Evolutionary conservation across 2,329 filamentous ascomycete species (phyloP), one percentile per base, ranked within the genome.

Genomic region (Fusarium hostae): DNA sequence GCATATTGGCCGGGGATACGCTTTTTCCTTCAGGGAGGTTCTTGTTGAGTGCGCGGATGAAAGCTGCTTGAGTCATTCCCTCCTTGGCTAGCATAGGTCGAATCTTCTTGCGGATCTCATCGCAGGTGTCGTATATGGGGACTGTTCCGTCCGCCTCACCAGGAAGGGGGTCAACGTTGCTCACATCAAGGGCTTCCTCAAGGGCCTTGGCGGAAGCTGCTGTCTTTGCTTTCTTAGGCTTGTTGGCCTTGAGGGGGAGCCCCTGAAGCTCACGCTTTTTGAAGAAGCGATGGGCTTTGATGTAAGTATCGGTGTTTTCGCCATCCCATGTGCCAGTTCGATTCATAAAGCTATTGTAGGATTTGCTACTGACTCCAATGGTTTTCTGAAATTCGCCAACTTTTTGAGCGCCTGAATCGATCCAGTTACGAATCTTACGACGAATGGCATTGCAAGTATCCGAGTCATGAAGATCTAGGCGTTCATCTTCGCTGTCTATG

Each of bases 71-170:
- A 0, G 85, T 88, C 55, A 88, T 79, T 45, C 80, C 80, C 0
- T 83, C 80, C 37, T 74, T 75, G 41, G 75, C 75, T 13, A 90
- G 80, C 65, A 86, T 79, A 2, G 83, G 82, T 30, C 81, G 81
- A 73, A 90, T 89, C 80, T 90, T 90, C 75, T 81, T 84, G 50
- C 88, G 85, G 18, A 90, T 76, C 55, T 87, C 86, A 70, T 90
- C 85, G 78, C 88, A 90, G 9, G 85, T 87, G 68, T 90, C 87
- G 74, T 81, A 90, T 35, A 90, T 79, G 2, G 80, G 78, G 10
- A 90, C 86, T 0, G 63, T 73, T 37, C 82, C 81, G 1, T 78
- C 74, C 1, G 82, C 82, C 76, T 90, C 87, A 16, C 85, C 84
- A 0, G 81, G 78, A 1, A 90, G 80, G 12, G 76, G 56, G 20